These are phyloP conservation scores for Nitzschia sp. DNA, from an alignment of 108 stramenopile genomes.

Conservation along the genomic window DNA sequence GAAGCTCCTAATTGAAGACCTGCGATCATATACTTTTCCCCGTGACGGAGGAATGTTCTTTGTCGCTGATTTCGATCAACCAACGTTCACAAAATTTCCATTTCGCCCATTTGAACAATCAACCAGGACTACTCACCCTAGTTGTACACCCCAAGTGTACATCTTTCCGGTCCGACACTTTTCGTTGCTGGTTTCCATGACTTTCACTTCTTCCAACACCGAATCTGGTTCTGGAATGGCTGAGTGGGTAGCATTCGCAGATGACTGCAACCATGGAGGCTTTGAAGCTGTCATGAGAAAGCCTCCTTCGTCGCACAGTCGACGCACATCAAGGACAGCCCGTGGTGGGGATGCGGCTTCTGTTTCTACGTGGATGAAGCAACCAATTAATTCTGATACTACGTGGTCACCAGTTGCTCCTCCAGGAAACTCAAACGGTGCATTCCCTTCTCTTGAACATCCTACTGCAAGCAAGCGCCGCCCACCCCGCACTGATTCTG, in stretches of 20 bases:
- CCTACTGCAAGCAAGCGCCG: slow-evolving; percentile 23
- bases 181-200: neutral
- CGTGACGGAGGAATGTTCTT: too few relatives aligned
- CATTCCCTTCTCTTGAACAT: slow-evolving; percentile 1
- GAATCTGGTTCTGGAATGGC: neutral
- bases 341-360: slow-evolving; percentile 2
- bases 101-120: slow-evolving; percentile 1
- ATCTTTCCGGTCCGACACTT: too few relatives aligned
- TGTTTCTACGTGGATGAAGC: slow-evolving; percentile 46
- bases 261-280: slow-evolving; percentile 10
- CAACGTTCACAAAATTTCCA: slow-evolving; percentile 6
- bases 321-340: neutral
- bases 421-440: slow-evolving; percentile 9
- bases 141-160: too few relatives aligned
- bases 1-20: too few relatives aligned
- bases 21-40: too few relatives aligned
- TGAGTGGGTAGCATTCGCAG: slow-evolving; percentile 35
- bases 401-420: slow-evolving; percentile 45
- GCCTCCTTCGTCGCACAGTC: neutral
- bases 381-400: slow-evolving; percentile 43
- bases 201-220: neutral
- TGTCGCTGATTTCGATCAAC: neutral
- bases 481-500: slow-evolving; percentile 24
- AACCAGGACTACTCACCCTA: neutral
- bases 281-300: slow-evolving; percentile 17